Conservation (phyloP, 768 basidiomycete species). For the Mycena chlorophos region DNA sequence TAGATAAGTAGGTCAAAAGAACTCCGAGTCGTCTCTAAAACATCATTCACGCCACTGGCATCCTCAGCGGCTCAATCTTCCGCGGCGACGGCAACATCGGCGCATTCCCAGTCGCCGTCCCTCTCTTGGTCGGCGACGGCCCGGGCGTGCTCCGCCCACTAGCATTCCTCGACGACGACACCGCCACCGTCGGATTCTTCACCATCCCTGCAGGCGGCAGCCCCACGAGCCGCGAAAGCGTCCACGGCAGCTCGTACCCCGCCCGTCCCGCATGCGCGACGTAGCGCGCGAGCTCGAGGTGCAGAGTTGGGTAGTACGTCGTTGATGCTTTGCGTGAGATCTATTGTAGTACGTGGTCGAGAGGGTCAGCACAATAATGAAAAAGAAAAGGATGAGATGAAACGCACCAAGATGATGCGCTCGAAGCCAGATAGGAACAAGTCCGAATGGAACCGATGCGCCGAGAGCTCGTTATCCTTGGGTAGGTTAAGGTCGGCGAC, state of each 20-base stretch:
- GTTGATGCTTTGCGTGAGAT: slow-evolving; percentile 94
- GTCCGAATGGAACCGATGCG: slow-evolving; percentile 80
- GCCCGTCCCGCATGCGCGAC: slow-evolving; percentile 64
- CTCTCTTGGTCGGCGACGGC: slow-evolving; percentile 15
- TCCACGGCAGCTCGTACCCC: slow-evolving; percentile 79
- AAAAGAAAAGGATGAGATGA: not conserved
- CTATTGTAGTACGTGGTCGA: slow-evolving; percentile 51
- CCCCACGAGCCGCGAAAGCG: slow-evolving; percentile 77
- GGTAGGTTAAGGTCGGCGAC: slow-evolving; percentile 66
- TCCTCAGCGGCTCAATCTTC: slow-evolving; percentile 17
- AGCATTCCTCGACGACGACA: slow-evolving; percentile 5
- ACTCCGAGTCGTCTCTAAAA: not conserved
- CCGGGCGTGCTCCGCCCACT: slow-evolving; percentile 21
- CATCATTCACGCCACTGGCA: not conserved
- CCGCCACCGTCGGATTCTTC: slow-evolving; percentile 34
- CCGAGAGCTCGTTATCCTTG: slow-evolving; percentile 70
- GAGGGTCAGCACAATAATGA: not conserved
- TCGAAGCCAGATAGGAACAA: slow-evolving; percentile 92
- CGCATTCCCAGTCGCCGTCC: not conserved
- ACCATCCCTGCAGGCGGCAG: slow-evolving; percentile 66
- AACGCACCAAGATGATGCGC: slow-evolving; percentile 78
- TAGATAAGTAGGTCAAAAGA: not conserved
- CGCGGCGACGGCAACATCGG: slow-evolving; percentile 13
- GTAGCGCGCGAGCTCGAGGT: slow-evolving; percentile 91
- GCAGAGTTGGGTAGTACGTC: slow-evolving; percentile 90